Conservation (phyloP, 2,329 filamentous ascomycete species). For the Parascedosporium putredinis region DNA sequence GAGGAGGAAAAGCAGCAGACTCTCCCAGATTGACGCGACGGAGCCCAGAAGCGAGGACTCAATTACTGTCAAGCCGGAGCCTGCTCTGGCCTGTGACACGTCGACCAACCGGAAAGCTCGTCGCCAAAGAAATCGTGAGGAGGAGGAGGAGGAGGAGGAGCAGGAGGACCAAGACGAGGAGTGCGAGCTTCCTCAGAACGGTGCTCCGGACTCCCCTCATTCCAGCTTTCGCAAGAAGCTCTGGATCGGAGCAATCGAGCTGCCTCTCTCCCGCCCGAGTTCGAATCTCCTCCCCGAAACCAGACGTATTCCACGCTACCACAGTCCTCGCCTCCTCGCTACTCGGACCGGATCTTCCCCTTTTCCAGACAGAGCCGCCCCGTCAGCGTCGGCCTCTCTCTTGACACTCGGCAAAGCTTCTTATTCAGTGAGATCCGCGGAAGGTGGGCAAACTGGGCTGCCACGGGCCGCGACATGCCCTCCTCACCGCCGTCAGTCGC, state of each 20-base stretch:
- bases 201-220: neutral
- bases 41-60: conserved; percentile 9
- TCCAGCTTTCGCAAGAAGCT: neutral
- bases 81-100: neutral
- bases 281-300: neutral
- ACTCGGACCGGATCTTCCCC: neutral
- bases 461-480: neutral
- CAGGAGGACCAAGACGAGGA: neutral
- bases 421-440: neutral
- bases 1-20: neutral
- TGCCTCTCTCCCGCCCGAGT: neutral
- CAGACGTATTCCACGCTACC: neutral
- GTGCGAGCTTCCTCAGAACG: neutral
- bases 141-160: neutral
- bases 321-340: neutral
- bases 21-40: neutral
- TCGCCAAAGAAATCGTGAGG: neutral
- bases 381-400: neutral
- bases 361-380: neutral
- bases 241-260: neutral
- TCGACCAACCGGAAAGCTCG: neutral
- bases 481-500: neutral
- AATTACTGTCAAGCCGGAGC: neutral
- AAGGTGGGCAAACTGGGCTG: neutral
- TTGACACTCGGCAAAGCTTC: neutral